These are phyloP conservation scores for Lecanicillium sp. DNA, from an alignment of 2,329 filamentous ascomycete species.

Conservation along the genomic window DNA sequence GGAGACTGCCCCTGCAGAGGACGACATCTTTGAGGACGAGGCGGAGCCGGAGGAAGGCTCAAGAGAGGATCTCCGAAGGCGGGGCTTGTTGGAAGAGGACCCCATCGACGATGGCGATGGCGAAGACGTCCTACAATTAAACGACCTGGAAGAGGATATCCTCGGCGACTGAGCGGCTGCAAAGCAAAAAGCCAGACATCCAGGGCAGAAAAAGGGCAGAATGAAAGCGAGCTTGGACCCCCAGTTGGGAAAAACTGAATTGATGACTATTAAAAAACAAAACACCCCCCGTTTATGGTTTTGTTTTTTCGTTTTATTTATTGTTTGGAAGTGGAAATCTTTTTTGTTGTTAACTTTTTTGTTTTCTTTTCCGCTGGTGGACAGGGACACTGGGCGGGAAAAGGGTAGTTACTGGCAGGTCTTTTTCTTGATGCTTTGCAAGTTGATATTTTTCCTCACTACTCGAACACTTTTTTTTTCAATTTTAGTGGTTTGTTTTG, in stretches of 20 bases:
- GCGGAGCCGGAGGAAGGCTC: slow-evolving; percentile 51
- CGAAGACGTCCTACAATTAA: slow-evolving; percentile 19
- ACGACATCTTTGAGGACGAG: slow-evolving; percentile 38
- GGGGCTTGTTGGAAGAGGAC: slow-evolving; percentile 47
- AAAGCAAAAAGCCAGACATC: too few relatives aligned
- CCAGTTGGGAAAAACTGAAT: too few relatives aligned
- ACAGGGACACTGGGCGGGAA: slow-evolving; percentile 7
- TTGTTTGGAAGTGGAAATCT: too few relatives aligned
- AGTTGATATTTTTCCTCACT: too few relatives aligned
- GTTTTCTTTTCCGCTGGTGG: slow-evolving; percentile 9
- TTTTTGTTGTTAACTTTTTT: slow-evolving; percentile 5
- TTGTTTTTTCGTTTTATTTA: too few relatives aligned
- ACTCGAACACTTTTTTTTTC: too few relatives aligned
- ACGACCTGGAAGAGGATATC: slow-evolving; percentile 36
- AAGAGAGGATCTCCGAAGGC: slow-evolving; percentile 46
- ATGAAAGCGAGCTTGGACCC: too few relatives aligned
- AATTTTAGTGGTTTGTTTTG: slow-evolving; percentile 3
- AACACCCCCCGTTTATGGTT: too few relatives aligned
- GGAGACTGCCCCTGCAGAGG: slow-evolving; percentile 36
- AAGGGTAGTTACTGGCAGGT: background rate
- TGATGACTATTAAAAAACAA: background rate
- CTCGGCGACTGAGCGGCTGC: slow-evolving; percentile 32
- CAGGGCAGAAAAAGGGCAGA: too few relatives aligned
- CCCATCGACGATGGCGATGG: slow-evolving; percentile 25
- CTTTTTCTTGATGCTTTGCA: background rate